Conservation (phyloP, 139 green algal species). For the Monoraphidium neglectum region DNA sequence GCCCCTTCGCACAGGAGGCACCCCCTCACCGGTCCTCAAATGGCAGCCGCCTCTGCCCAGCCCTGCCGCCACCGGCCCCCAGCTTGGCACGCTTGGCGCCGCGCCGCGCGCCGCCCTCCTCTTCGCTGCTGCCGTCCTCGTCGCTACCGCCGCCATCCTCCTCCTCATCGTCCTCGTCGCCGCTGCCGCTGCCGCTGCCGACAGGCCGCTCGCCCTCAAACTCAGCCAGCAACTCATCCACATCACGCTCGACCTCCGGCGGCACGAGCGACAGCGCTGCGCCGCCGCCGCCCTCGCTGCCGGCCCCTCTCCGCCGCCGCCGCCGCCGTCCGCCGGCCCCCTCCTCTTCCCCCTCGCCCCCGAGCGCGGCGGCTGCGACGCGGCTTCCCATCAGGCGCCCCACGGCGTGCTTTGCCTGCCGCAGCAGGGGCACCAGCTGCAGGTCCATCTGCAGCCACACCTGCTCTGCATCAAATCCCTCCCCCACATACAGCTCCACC, state of each 20-base stretch:
- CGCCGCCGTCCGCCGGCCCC: neutral
- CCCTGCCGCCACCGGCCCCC: constrained; percentile 7
- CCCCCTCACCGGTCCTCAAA: constrained; percentile 18
- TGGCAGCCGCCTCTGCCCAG: constrained; percentile 4
- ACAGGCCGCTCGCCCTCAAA: constrained; percentile 7
- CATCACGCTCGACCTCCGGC: constrained; percentile 30
- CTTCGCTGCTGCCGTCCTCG: constrained; percentile 9
- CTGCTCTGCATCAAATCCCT: constrained; percentile 58
- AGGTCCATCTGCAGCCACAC: constrained; percentile 35
- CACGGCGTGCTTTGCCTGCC: neutral
- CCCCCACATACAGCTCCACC: constrained; percentile 46
- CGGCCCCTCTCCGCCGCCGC: neutral
- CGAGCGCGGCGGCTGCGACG: neutral
- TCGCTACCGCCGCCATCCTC: neutral
- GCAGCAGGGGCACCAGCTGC: constrained; percentile 14
- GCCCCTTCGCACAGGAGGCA: neutral
- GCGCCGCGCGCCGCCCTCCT: neutral
- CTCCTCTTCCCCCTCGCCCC: neutral
- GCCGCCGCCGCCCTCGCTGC: neutral
- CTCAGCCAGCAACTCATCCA: constrained; percentile 40
- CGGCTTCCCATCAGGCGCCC: neutral
- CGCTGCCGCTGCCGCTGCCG: constrained; percentile 16
- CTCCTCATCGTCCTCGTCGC: neutral
- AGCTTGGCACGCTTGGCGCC: neutral
- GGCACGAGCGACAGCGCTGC: constrained; percentile 26